Evolutionary conservation across 1,284 basidiomycete species (phyloP).

Genomic region (Waitea zeae): DNA sequence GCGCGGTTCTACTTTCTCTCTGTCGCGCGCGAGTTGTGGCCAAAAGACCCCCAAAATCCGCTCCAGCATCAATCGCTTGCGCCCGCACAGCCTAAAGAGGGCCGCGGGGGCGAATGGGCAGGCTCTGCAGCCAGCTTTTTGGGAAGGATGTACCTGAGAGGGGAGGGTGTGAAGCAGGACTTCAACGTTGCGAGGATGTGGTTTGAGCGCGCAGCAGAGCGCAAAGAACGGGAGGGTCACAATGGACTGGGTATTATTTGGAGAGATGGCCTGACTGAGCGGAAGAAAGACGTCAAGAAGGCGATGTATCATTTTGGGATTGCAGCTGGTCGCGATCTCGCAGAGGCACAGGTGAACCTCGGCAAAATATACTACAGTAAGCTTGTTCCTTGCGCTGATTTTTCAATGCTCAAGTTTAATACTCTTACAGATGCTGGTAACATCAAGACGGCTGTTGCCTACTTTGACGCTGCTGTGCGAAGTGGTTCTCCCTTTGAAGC

Average conservation of each 20-base stretch:
- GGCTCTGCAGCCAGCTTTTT: slow-evolving; percentile 73
- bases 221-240: slow-evolving; percentile 73
- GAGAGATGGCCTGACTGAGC: slow-evolving; percentile 69
- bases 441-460: slow-evolving; percentile 39
- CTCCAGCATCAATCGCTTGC: slow-evolving; percentile 20
- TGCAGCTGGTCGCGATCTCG: slow-evolving; percentile 75
- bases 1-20: slow-evolving; percentile 71
- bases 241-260: slow-evolving; percentile 88
- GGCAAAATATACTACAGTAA: slow-evolving; percentile 72
- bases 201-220: slow-evolving; percentile 78
- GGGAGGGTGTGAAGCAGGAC: slow-evolving; percentile 81
- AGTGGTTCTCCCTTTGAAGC: slow-evolving; percentile 84
- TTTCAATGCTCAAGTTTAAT: slow-evolving; percentile 2
- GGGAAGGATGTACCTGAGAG: slow-evolving; percentile 86
- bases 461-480: slow-evolving; percentile 71
- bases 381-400: slow-evolving; percentile 8
- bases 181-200: slow-evolving; percentile 73
- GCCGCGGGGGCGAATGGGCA: slow-evolving; percentile 44
- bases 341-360: slow-evolving; percentile 83
- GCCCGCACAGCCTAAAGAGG: slow-evolving; percentile 37
- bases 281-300: slow-evolving; percentile 48
- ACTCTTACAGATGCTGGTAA: slow-evolving; percentile 40
- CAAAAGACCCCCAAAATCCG: slow-evolving; percentile 44
- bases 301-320: slow-evolving; percentile 54
- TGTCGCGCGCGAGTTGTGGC: slow-evolving; percentile 76